Percentiles rank a stretch among this genome's conserved stretches.
Conservation (phyloP, 1,139 yeast species). For the Suhomyces bolitotheri region DNA sequence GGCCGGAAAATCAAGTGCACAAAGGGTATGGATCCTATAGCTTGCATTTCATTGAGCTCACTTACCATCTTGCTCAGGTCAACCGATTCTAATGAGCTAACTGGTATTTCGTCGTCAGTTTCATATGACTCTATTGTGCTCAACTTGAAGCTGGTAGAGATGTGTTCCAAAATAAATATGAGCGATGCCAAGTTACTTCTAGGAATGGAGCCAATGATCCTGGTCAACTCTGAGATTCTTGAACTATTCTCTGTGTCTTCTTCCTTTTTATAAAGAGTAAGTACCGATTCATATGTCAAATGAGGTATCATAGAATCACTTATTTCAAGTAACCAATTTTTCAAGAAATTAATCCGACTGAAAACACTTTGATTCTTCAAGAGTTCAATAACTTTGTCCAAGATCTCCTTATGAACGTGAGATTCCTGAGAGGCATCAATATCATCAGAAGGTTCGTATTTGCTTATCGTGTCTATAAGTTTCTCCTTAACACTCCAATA, state of each 20-base stretch:
- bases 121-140: slow-evolving; percentile 32
- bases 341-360: slow-evolving; percentile 33
- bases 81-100: slow-evolving; percentile 8
- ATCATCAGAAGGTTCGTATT: slow-evolving; percentile 16
- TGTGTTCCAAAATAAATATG: slow-evolving; percentile 39
- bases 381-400: slow-evolving; percentile 22
- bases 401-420: slow-evolving; percentile 25
- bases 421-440: slow-evolving; percentile 23
- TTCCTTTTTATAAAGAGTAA: slow-evolving; percentile 23
- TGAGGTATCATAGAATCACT: slow-evolving; percentile 49
- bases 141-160: slow-evolving; percentile 28
- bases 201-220: slow-evolving; percentile 37
- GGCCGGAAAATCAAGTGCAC: slow-evolving; percentile 46
- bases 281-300: slow-evolving; percentile 39
- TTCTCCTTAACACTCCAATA: slow-evolving; percentile 41
- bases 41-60: slow-evolving; percentile 37
- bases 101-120: slow-evolving; percentile 25
- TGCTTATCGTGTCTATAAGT: slow-evolving; percentile 27
- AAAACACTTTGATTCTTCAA: slow-evolving; percentile 15
- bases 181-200: slow-evolving; percentile 45
- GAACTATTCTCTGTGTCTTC: slow-evolving; percentile 3
- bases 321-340: slow-evolving; percentile 46
- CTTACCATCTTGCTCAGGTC: slow-evolving; percentile 16
- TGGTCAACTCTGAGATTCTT: slow-evolving; percentile 24
- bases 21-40: slow-evolving; percentile 43